These are phyloP conservation scores for Spathaspora sp. DNA, from an alignment of 805 yeast species.

Conservation along the genomic window DNA sequence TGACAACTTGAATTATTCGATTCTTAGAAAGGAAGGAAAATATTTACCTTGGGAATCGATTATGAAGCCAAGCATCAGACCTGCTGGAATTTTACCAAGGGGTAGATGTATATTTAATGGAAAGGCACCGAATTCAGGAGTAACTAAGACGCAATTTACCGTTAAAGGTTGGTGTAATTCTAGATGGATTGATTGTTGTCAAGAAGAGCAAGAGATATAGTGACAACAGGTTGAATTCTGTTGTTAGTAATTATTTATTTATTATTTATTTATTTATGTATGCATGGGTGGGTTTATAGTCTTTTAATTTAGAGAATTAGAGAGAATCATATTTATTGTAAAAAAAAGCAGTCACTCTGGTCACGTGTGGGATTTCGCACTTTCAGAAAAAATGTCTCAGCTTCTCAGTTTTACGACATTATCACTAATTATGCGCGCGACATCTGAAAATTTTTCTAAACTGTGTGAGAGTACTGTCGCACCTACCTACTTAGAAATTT, in stretches of 20 bases:
- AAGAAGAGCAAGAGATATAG: neutral
- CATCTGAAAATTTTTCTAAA: neutral
- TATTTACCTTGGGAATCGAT: slow-evolving; percentile 22
- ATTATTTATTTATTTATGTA: neutral
- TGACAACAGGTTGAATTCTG: neutral
- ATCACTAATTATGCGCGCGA: neutral
- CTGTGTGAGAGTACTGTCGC: neutral
- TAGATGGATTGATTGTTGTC: slow-evolving; percentile 32
- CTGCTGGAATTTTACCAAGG: slow-evolving; percentile 30
- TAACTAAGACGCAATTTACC: slow-evolving; percentile 43
- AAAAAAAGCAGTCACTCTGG: slow-evolving; percentile 5
- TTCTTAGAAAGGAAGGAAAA: slow-evolving; percentile 19
- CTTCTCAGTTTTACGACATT: neutral
- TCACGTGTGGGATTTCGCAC: neutral
- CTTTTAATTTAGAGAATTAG: neutral
- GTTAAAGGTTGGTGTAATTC: slow-evolving; percentile 49
- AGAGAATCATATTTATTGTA: neutral
- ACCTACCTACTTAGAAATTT: neutral
- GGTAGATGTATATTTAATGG: slow-evolving; percentile 22
- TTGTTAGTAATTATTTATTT: neutral
- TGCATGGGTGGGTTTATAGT: neutral
- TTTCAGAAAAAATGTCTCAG: neutral
- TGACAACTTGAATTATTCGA: slow-evolving; percentile 2
- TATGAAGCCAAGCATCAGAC: slow-evolving; percentile 18
- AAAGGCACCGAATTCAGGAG: slow-evolving; percentile 34